Evolutionary conservation across 2,329 filamentous ascomycete genomes (phyloP), one percentile per base, ranked within the genome.

Genomic region (Trichoderma asperellum): DNA sequence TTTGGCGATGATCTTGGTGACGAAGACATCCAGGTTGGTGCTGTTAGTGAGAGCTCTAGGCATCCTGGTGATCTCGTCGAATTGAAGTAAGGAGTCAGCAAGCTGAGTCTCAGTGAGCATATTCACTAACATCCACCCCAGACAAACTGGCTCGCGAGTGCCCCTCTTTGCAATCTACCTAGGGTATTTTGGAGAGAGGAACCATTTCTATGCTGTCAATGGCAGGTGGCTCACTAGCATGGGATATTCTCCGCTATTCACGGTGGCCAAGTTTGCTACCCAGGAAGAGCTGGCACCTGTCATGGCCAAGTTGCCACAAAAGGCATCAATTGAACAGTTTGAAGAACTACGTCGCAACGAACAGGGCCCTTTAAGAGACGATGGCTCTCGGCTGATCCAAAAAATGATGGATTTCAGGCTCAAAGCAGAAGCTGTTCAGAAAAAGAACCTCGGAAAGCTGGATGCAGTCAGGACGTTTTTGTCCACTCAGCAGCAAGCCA

Each of bases 121-220:
- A 27, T 24, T 32, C 7, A 21, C 70, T 76, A n/a, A 76, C 29
- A 27, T 37, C 14, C 32, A 8, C 6, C 12, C 10, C 43, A 77
- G 76, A 52, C 76, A 76, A 35, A 73, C 77, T 10, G 76, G 78
- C n/a, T 82, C 81, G 12, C 79, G 84, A 32, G 77, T 83, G 24
- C 83, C 84, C 5, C 71, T 86, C 18, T 78, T 89, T 56, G 87
- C 82, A 14, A 75, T 89, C 56, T 87, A 84, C 72, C 78, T 89
- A 8, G 86, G 86, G 16, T 82, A 78, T 65, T 81, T 85, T 71
- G 81, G 84, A 49, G 82, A 82, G 21, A 79, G 83, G 53, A 80
- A 87, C 72, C 85, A 88, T 74, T 87, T 85, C 74, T 88, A 87
- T 75, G 83, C 84, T 35, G 81, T 76, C 72, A 83, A 81, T 18